A percentile compares a stretch with the other conserved stretches of the same genome.
Evolutionary conservation across 108 stramenopile genomes (phyloP).

Genomic region (Skeletonema costatum): DNA sequence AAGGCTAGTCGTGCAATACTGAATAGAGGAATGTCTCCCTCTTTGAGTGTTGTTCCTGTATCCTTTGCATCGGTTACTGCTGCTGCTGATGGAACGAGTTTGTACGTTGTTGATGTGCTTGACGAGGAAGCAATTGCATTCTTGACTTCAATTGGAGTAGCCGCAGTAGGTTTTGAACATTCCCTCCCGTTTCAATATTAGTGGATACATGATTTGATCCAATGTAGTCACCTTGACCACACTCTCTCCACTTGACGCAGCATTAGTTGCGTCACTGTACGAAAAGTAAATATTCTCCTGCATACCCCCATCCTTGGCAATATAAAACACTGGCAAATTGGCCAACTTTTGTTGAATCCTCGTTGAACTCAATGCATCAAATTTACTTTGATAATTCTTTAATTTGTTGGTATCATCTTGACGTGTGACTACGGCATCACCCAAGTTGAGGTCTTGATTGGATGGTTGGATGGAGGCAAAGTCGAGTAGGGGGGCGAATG

Average conservation of each 20-base stretch:
- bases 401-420: conserved; percentile 39
- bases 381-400: conserved; percentile 40
- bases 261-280: conserved; percentile 41
- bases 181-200: conserved; percentile 52
- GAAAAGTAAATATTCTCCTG: conserved; percentile 49
- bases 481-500: conserved; percentile 21
- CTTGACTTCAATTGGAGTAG: conserved; percentile 43
- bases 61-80: conserved; percentile 45
- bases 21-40: conserved; percentile 54
- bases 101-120: conserved; percentile 18
- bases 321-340: conserved; percentile 57
- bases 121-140: conserved; percentile 27
- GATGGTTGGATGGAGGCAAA: conserved; percentile 1
- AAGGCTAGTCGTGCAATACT: conserved; percentile 58
- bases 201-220: conserved; percentile 63
- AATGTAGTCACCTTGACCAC: conserved; percentile 56
- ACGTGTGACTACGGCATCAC: conserved; percentile 55
- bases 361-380: conserved; percentile 39
- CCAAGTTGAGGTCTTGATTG: conserved; percentile 28
- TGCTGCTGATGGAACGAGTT: conserved; percentile 47
- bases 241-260: neutral
- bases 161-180: conserved; percentile 34
- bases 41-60: conserved; percentile 16
- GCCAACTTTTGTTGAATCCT: conserved; percentile 58
- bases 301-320: conserved; percentile 25